These are phyloP conservation scores for Plasmopara halstedii DNA, from an alignment of 352 stramenopile genomes.

Conservation along the genomic window DNA sequence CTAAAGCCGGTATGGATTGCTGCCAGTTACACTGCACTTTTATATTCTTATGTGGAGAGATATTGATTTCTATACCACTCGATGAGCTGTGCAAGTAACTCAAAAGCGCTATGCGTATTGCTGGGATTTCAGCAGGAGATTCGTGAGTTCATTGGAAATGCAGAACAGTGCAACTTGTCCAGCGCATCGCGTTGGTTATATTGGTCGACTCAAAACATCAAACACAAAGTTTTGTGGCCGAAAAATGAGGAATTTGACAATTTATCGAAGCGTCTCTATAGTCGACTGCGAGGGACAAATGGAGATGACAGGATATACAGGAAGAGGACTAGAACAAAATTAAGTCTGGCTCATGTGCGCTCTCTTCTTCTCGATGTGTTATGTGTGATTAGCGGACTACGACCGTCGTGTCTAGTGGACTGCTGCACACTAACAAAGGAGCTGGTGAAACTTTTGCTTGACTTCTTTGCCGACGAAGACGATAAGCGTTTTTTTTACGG, in stretches of 20 bases:
- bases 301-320: background rate
- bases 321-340: conserved; percentile 1
- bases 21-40: too few species aligned
- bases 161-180: conserved; percentile 9
- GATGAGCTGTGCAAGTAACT: conserved; percentile 11
- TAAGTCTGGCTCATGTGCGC: conserved; percentile 18
- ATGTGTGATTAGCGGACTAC: conserved; percentile 28
- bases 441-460: conserved; percentile 16
- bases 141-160: conserved; percentile 2
- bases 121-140: conserved; percentile 20
- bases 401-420: conserved; percentile 37
- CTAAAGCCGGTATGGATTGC: too few species aligned
- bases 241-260: conserved; percentile 4
- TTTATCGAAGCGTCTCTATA: conserved; percentile 10
- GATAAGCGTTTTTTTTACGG: background rate
- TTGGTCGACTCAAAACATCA: background rate
- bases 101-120: conserved; percentile 17
- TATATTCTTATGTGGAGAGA: too few species aligned
- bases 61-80: too few species aligned
- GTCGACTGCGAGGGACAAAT: conserved; percentile 5
- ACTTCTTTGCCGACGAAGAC: conserved; percentile 3
- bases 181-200: conserved; percentile 14
- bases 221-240: conserved; percentile 1
- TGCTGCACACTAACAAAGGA: conserved; percentile 26
- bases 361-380: conserved; percentile 31